Conservation (phyloP, 2,329 filamentous ascomycete species). For the Tolypocladium ophioglossoides region DNA sequence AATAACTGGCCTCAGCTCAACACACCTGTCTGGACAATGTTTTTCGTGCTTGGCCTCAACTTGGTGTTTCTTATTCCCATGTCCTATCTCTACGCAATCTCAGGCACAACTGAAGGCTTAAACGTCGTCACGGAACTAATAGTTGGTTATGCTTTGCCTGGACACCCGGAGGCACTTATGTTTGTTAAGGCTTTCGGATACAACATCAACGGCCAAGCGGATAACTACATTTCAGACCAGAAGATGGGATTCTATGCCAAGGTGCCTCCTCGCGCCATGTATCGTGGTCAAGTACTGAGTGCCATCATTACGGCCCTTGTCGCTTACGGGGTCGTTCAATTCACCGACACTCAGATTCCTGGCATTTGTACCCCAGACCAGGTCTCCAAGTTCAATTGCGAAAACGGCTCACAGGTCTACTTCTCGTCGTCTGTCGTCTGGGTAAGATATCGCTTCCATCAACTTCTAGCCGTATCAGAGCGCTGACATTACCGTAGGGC, state of each 20-base stretch:
- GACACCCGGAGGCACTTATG: slow-evolving; percentile 21
- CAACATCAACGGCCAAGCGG: slow-evolving; percentile 30
- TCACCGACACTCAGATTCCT: slow-evolving; percentile 20
- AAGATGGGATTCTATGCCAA: slow-evolving; percentile 24
- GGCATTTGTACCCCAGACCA: slow-evolving; percentile 19
- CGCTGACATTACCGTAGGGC: slow-evolving; percentile 5
- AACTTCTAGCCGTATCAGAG: background rate
- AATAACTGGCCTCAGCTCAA: slow-evolving; percentile 14
- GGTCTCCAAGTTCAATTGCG: slow-evolving; percentile 21
- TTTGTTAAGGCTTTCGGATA: slow-evolving; percentile 43
- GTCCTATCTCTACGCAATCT: slow-evolving; percentile 29
- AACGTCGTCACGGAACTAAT: slow-evolving; percentile 37
- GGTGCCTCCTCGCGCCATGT: slow-evolving; percentile 21
- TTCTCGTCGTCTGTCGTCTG: slow-evolving; percentile 21
- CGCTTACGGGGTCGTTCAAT: slow-evolving; percentile 27
- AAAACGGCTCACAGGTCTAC: slow-evolving; percentile 19
- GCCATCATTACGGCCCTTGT: slow-evolving; percentile 28
- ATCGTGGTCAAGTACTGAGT: slow-evolving; percentile 29
- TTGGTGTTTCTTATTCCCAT: slow-evolving; percentile 29
- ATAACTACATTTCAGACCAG: slow-evolving; percentile 24
- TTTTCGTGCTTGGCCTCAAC: slow-evolving; percentile 22
- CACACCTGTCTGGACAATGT: slow-evolving; percentile 19
- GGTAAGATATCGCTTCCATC: slow-evolving; percentile 3
- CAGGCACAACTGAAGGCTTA: slow-evolving; percentile 30
- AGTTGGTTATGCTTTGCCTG: slow-evolving; percentile 18